Evolutionary conservation across 345 rosid species (phyloP), one percentile per base, ranked within the genome.

Genomic region (Eucalyptus erythrocorys): DNA sequence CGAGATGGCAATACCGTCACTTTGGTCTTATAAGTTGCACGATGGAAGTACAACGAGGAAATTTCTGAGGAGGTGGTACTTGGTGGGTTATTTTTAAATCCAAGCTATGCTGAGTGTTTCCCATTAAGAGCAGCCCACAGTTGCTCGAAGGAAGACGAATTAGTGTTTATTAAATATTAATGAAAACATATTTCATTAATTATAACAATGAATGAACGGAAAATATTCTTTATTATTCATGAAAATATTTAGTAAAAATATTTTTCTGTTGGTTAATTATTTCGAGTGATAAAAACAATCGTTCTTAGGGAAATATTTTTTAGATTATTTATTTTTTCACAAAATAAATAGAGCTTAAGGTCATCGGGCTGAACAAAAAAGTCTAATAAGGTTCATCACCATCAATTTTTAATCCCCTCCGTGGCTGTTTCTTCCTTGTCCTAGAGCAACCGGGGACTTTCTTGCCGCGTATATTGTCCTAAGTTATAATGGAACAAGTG

Each of bases 21-120:
- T 66, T 59, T 57, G 26, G 27, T 37, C 81, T 37, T 21, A 37
- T 2, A 64, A 47, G 64, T 32, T 85, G 93, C 68, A 64, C 90
- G 86, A 40, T 86, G 87, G 61, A 89, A 89, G 91, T 88, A 90
- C 89, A 88, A 61, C 14, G 82, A 19, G 81, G 85, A 76, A 89
- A 53, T 87, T 86, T 51, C 48, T n/a, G 30, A 48, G 27, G 48
- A 57, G 51, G 82, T 85, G 84, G 81, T 17, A 80, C 42, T 17
- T 3, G 40, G 50, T 50, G 61, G 8, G 16, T 16, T 17, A 17
- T 6, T 37, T 37, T 37, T 43, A 8, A 71, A 37, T 24, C 45
- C 14, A 24, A 71, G 27, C 82, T 1, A 19, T 7, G 68, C 48
- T 15, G 17, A 55, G 86, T 22, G 80, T 50, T 49, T 64, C 50